Evolutionary conservation across 1,284 basidiomycete genomes (phyloP), one percentile per base, ranked within the genome.

Genomic region (Farysia itapuensis): DNA sequence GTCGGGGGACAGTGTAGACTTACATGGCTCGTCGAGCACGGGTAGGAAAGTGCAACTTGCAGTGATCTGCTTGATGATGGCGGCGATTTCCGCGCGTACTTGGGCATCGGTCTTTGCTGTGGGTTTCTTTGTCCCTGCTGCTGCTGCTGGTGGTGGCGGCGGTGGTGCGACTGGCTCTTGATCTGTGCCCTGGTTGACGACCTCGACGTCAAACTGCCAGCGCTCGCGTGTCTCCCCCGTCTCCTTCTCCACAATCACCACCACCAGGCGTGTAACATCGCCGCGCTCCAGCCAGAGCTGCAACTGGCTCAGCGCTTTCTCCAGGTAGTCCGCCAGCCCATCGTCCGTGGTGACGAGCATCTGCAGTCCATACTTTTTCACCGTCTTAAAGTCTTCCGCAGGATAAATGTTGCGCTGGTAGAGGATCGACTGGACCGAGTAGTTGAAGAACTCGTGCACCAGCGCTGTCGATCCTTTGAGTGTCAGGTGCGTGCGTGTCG

Each of bases 381-480:
- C 69, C 16, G 65, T 72, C 15, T 70, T 72, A 77, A 99, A 99
- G 78, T 99, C 95, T 78, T 98, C 94, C 0, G 90, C 86, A 1
- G 95, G 93, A 77, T 98, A 99, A 22, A 99, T 90, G 41, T 90
- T 90, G 22, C 95, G 84, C 79, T 98, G 94, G 79, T 95, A 98
- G 35, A 99, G 81, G 70, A 99, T 96, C 15, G 47, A 47, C 30
- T 48, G 44, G 59, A 93, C 90, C 18, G 89, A 88, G 78, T 91
- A 98, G 81, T 94, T 93, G 83, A 99, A 97, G 82, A 98, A 97
- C 75, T 99, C 95, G 13, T 91, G 94, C 44, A 98, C 93, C n/a
- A 97, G 83, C 34, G 86, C 84, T 0, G 90, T 91, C 0, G 90
- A 95, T 1, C 95, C 95, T 75, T 96, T 94, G 77, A 99, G 86